Evolutionary conservation across 495 filamentous ascomycete species (phyloP).

Genomic region (Talaromyces liani): DNA sequence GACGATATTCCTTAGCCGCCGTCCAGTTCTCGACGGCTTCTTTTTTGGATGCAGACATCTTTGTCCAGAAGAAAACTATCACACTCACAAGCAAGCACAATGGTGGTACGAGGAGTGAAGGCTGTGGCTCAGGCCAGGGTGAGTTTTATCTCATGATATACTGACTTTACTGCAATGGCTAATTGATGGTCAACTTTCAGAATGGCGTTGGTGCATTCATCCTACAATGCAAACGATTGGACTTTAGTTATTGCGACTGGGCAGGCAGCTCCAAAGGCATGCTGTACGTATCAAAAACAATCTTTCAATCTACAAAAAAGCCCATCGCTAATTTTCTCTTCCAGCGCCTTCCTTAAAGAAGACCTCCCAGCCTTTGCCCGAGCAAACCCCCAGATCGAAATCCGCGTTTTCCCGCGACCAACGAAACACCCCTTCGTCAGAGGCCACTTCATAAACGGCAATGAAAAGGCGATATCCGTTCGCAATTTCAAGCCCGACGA

Average conservation of each 20-base stretch:
- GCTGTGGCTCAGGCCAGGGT: conserved; percentile 33
- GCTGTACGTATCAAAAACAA: conserved; percentile 56
- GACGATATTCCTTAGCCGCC: background rate
- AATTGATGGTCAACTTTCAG: conserved; percentile 32
- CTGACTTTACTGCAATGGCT: background rate
- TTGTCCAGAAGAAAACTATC: background rate
- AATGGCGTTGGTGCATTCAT: conserved; percentile 97
- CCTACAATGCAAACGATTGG: conserved; percentile 89
- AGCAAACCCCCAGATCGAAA: conserved; percentile 81
- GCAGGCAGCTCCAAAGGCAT: conserved; percentile 87
- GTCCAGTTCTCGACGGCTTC: conserved; percentile 1
- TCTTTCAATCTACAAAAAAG: background rate
- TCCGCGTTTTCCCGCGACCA: conserved; percentile 82
- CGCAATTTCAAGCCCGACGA: conserved; percentile 74
- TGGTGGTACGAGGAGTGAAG: conserved; percentile 60
- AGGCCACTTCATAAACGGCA: conserved; percentile 86
- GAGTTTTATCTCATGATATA: conserved; percentile 11
- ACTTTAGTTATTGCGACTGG: conserved; percentile 96
- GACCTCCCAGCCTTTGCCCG: conserved; percentile 68
- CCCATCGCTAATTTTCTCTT: background rate
- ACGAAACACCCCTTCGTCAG: conserved; percentile 78
- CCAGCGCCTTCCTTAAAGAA: conserved; percentile 61
- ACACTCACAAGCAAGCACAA: conserved; percentile 27
- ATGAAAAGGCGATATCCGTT: conserved; percentile 80
- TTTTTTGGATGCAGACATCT: background rate